Conservation (phyloP, 176 grass and related monocot genomes). For the Ensete ventricosum region DNA sequence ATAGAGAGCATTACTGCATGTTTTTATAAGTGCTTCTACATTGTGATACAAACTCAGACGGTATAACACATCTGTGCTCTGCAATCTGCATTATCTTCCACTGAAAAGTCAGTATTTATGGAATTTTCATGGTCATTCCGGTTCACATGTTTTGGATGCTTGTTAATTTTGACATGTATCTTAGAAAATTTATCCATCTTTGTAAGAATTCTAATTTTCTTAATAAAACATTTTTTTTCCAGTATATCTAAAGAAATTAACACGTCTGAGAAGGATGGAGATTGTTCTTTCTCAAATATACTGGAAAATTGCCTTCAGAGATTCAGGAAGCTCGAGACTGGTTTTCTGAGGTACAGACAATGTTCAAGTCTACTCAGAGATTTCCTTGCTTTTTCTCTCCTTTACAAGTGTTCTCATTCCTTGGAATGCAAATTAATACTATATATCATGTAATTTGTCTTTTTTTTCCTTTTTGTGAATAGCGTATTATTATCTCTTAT, state of each 20-base stretch:
- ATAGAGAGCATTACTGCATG: neutral
- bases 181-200: neutral
- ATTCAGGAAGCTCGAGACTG: neutral
- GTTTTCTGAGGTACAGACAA: neutral
- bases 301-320: neutral
- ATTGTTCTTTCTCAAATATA: neutral
- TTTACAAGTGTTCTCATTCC: too few species aligned
- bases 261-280: neutral
- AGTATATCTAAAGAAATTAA: neutral
- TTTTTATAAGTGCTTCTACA: too few species aligned
- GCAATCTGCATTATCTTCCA: too few species aligned
- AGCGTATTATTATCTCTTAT: too few species aligned
- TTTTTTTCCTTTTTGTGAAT: too few species aligned
- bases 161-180: neutral
- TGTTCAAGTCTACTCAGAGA: neutral
- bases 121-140: too few species aligned
- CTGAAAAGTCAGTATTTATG: too few species aligned
- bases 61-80: too few species aligned
- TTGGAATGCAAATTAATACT: too few species aligned
- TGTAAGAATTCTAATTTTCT: neutral
- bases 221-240: neutral
- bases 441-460: too few species aligned
- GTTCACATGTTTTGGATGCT: neutral
- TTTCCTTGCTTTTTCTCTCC: too few species aligned
- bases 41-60: too few species aligned